Conservation (phyloP, 2,329 filamentous ascomycete genomes). For the Cordyceps cicadae region DNA sequence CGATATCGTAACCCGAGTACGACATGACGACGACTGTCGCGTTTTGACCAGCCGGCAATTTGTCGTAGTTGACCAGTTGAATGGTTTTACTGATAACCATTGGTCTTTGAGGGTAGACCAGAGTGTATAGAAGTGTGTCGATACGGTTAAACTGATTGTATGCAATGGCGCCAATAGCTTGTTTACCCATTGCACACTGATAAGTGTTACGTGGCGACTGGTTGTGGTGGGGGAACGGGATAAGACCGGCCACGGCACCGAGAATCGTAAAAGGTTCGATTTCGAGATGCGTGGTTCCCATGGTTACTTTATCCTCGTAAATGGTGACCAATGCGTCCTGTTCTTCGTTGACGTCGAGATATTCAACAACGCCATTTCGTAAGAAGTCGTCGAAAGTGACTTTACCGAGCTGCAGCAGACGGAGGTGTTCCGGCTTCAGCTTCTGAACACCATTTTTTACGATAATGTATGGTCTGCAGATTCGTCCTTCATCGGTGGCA, state of each 20-base stretch:
- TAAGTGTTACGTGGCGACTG: constrained; percentile 98
- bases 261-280: constrained; percentile 97
- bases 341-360: constrained; percentile 96
- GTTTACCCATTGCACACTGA: constrained; percentile 99
- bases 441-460: constrained; percentile 81
- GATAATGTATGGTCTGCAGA: constrained; percentile 91
- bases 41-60: constrained; percentile 92
- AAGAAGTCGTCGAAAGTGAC: constrained; percentile 93
- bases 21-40: constrained; percentile 99
- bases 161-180: constrained; percentile 96
- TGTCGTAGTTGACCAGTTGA: constrained; percentile 93
- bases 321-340: constrained; percentile 92
- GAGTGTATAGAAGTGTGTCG: constrained; percentile 88
- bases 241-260: constrained; percentile 89
- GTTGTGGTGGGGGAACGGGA: constrained; percentile 97
- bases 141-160: constrained; percentile 98
- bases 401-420: constrained; percentile 71
- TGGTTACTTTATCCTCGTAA: constrained; percentile 75
- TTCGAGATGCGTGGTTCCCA: constrained; percentile 84
- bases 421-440: constrained; percentile 69
- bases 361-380: constrained; percentile 83
- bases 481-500: constrained; percentile 92
- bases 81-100: constrained; percentile 98
- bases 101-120: constrained; percentile 95
- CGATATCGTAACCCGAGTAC: constrained; percentile 98